Percentiles rank a stretch among this genome's conserved stretches.
phyloP scores from a whole-genome alignment of 2,329 filamentous ascomycete species.

The Diaporthe australafricana region DNA sequence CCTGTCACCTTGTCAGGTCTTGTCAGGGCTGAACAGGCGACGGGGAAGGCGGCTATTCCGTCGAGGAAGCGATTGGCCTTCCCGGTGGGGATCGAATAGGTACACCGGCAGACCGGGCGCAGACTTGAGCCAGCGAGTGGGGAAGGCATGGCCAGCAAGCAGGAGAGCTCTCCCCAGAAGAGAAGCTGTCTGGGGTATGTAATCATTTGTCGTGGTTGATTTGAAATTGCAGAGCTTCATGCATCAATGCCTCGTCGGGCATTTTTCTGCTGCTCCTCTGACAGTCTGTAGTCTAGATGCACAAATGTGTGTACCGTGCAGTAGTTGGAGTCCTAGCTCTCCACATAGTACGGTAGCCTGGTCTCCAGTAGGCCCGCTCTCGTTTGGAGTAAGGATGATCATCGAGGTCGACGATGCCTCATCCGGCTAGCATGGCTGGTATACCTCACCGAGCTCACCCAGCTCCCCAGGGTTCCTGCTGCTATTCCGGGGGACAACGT shows the following conservation, averaged over 20 bases:
- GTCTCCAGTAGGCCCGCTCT: slow-evolving; percentile 15
- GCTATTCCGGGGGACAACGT: slow-evolving; percentile 22
- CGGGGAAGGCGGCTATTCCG: slow-evolving; percentile 13
- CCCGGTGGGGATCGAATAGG: slow-evolving; percentile 1
- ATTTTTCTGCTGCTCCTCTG: background rate
- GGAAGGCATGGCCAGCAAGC: background rate
- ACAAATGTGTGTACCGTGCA: slow-evolving; percentile 18
- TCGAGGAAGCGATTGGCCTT: slow-evolving; percentile 14
- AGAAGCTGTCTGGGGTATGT: slow-evolving; percentile 9
- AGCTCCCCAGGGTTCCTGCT: slow-evolving; percentile 4
- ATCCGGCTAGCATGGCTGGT: slow-evolving; percentile 13
- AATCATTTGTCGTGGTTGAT: slow-evolving; percentile 9
- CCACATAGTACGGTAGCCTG: background rate
- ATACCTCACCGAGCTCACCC: background rate
- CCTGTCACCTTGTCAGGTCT: slow-evolving; percentile 1
- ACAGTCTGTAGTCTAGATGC: background rate
- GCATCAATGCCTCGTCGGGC: slow-evolving; percentile 34
- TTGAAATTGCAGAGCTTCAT: slow-evolving; percentile 36
- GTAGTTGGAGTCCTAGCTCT: slow-evolving; percentile 13
- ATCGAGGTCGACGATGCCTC: slow-evolving; percentile 12
- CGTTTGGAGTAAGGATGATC: slow-evolving; percentile 13
- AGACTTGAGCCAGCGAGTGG: slow-evolving; percentile 30
- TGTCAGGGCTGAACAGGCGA: background rate
- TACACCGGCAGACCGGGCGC: slow-evolving; percentile 29
- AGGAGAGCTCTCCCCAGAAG: background rate